Evolutionary conservation across 306 rosid species (phyloP).

Genomic region (barrel medic (Medicago truncatula)): DNA sequence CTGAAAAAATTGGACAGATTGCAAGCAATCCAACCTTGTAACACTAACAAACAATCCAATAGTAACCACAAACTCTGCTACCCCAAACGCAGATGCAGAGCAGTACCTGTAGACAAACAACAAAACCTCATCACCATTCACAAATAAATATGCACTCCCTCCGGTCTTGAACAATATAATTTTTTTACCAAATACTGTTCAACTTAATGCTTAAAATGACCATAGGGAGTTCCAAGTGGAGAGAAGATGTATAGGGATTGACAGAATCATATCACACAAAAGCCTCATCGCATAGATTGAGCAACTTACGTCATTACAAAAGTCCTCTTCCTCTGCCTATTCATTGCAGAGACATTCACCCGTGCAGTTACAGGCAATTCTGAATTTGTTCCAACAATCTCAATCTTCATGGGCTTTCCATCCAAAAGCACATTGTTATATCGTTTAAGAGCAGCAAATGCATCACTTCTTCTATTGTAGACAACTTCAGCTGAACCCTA

Average conservation of each 20-base stretch:
- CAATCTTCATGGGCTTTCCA: conserved; percentile 96
- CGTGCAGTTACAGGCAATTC: conserved; percentile 80
- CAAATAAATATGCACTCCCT: no score
- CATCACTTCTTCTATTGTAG: conserved; percentile 90
- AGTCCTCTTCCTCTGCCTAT: conserved; percentile 84
- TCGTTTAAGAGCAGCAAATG: conserved; percentile 90
- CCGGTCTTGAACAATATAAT: no score
- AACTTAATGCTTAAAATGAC: not conserved
- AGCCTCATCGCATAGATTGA: conserved; percentile 13
- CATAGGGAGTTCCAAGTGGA: not conserved
- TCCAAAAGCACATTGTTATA: conserved; percentile 89
- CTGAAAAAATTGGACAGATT: no score
- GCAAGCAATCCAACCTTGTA: no score
- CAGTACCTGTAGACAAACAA: no score
- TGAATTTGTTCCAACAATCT: conserved; percentile 74
- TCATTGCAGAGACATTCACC: conserved; percentile 78
- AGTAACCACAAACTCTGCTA: no score
- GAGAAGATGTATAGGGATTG: not conserved
- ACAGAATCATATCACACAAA: conserved; percentile 4
- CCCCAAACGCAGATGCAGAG: no score
- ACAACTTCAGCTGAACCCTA: conserved; percentile 99
- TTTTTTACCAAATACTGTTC: not conserved
- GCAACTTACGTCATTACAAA: conserved; percentile 78
- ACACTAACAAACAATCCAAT: no score
- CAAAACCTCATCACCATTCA: no score